phyloP scores from a whole-genome alignment of 1,284 basidiomycete species.

The Sanghuangporus sanghuang region DNA sequence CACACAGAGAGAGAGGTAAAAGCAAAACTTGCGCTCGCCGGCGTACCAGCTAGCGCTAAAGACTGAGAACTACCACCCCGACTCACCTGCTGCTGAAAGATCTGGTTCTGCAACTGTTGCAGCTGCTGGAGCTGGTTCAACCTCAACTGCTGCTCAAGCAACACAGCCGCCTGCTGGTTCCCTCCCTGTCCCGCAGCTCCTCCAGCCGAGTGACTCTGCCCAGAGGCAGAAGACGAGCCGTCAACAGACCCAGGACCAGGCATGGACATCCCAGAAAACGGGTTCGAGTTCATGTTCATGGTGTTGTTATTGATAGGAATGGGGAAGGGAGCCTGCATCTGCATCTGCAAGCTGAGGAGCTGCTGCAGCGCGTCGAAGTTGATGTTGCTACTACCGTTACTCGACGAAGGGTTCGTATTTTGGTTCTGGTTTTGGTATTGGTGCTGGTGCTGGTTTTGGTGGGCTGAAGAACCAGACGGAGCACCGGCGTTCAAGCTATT shows the following conservation, averaged over 20 bases:
- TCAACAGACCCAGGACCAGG: background rate
- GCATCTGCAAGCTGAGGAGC: constrained; percentile 13
- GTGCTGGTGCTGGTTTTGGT: too few species aligned
- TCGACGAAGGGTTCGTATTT: background rate
- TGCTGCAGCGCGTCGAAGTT: constrained; percentile 16
- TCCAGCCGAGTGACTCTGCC: background rate
- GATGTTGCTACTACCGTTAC: background rate
- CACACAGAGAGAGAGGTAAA: background rate
- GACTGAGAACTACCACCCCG: background rate
- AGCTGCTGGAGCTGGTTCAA: constrained; percentile 70
- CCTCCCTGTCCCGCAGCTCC: background rate
- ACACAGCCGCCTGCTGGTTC: constrained; percentile 15
- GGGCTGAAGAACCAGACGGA: too few species aligned
- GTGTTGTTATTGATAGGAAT: background rate
- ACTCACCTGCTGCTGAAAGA: constrained; percentile 77
- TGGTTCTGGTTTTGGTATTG: background rate
- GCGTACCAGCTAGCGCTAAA: background rate
- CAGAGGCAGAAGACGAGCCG: background rate
- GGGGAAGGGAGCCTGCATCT: background rate
- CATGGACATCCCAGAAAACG: background rate
- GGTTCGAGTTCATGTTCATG: background rate
- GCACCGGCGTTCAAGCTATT: too few species aligned
- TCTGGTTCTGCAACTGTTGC: constrained; percentile 74
- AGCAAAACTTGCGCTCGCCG: background rate
- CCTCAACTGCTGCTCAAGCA: constrained; percentile 63